These are phyloP conservation scores for Trichoderma lentiforme DNA, from an alignment of 2,329 filamentous ascomycete genomes.

Conservation along the genomic window DNA sequence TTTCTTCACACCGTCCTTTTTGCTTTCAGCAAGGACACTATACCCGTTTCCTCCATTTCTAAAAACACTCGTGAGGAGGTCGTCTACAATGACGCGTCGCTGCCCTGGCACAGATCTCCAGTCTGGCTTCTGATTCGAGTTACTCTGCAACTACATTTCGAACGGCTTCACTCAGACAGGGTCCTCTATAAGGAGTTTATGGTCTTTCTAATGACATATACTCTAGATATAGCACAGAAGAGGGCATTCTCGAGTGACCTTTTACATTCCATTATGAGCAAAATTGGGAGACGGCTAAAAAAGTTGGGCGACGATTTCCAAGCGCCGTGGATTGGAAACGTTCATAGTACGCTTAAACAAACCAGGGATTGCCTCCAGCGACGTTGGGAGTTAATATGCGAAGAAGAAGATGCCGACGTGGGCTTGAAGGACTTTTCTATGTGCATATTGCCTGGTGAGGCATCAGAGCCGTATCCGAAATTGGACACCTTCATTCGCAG, in stretches of 20 bases:
- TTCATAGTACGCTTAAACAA: neutral
- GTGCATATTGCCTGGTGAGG: neutral
- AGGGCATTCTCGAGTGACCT: neutral
- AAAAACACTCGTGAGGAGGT: slow-evolving; percentile 57
- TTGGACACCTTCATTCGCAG: neutral
- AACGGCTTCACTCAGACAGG: slow-evolving; percentile 20
- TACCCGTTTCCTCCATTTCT: slow-evolving; percentile 28
- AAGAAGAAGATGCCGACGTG: neutral
- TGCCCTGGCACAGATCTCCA: slow-evolving; percentile 49
- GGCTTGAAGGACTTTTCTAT: neutral
- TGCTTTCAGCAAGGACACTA: slow-evolving; percentile 33
- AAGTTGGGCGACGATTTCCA: neutral
- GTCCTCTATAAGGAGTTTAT: slow-evolving; percentile 51
- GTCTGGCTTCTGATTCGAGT: slow-evolving; percentile 21
- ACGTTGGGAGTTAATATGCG: neutral
- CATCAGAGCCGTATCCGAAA: neutral
- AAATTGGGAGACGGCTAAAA: neutral
- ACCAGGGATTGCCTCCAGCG: neutral
- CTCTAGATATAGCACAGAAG: neutral
- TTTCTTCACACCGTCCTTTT: slow-evolving; percentile 40
- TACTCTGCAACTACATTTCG: slow-evolving; percentile 11
- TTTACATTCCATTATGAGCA: neutral
- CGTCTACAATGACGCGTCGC: slow-evolving; percentile 32
- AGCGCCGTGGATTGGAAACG: neutral
- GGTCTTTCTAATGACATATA: slow-evolving; percentile 34